phyloP scores from a whole-genome alignment of 139 green algal species.

The Asterochloris erici region DNA sequence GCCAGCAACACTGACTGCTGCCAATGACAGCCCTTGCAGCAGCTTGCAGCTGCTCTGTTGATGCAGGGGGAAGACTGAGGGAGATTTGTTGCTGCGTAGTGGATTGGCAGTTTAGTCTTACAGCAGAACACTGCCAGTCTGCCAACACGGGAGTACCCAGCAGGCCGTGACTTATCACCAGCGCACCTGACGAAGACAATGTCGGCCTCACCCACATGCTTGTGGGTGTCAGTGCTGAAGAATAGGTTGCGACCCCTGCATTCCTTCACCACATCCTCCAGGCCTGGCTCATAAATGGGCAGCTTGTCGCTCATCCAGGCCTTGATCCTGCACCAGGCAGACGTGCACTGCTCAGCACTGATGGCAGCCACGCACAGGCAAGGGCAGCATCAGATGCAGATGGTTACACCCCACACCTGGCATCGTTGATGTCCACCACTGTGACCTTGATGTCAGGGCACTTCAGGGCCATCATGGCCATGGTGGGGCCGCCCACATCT shows the following conservation, averaged over 20 bases:
- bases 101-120: too few relatives aligned
- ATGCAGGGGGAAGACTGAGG: too few relatives aligned
- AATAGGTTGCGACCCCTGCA: slow-evolving; percentile 91
- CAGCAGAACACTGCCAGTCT: too few relatives aligned
- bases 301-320: slow-evolving; percentile 97
- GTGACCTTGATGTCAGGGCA: slow-evolving; percentile 94
- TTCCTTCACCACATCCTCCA: slow-evolving; percentile 89
- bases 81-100: too few relatives aligned
- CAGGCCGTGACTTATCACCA: too few relatives aligned
- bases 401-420: slow-evolving; percentile 38
- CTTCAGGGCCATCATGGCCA: slow-evolving; percentile 94
- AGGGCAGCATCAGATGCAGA: slow-evolving; percentile 41
- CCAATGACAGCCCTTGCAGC: too few relatives aligned
- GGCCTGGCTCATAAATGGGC: slow-evolving; percentile 98
- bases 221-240: slow-evolving; percentile 93
- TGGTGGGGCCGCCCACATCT: slow-evolving; percentile 84
- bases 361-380: not conserved
- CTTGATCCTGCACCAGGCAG: slow-evolving; percentile 68
- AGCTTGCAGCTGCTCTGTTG: too few relatives aligned
- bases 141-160: too few relatives aligned
- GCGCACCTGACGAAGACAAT: slow-evolving; percentile 92
- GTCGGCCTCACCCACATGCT: slow-evolving; percentile 92
- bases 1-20: too few relatives aligned
- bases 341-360: slow-evolving; percentile 79
- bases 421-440: slow-evolving; percentile 91